Base-by-base conservation (phyloP, 305 asterid species). In the Fraxinus sp. region DNA sequence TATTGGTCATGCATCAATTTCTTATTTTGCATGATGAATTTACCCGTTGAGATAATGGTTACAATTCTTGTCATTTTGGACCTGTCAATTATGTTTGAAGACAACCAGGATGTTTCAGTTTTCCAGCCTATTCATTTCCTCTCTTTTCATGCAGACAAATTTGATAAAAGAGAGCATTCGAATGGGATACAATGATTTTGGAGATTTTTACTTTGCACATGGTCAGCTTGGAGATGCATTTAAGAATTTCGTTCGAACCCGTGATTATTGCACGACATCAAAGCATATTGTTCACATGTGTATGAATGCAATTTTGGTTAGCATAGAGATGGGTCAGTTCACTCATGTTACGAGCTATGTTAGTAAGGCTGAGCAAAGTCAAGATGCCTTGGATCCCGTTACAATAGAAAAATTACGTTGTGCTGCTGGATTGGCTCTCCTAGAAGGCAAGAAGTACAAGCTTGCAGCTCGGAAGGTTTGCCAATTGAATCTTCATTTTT, bases 321-420 rank as follows among this genome's bases (percentile, higher is more conserved):
- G 98, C 95, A 92, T 95, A 78, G 99, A 95, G 92, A 93, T 94
- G 96, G 97, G 99, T 36, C 98, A 96, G 85, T 96, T 96, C 86
- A 84, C 95, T 10, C 99, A 96, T 87, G 99, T 96, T 73, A 82
- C 96, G 8, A 96, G 97, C 85, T 95, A 96, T 84, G 95, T 91
- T 77, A 88, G 94, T 85, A 95, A 96, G 86, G 98, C 99, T 41
- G 98, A 94, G 89, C 93, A 91, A 79, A 89, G 89, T 85, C 96
- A 87, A 82, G 99, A 96, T 83, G 89, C 92, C 52, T 72, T 93
- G 88, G 98, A 96, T 75, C 70, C 95, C 28, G 83, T 90, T 80
- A 92, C 90, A 74, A 85, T 86, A 66, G 94, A 97, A 83, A 95
- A 96, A 82, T 88, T 96, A 72, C 90, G 91, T 49, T 91, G 97